Base-by-base conservation (phyloP, 495 filamentous ascomycete species). In the Chaetomidium leptoderma region DNA sequence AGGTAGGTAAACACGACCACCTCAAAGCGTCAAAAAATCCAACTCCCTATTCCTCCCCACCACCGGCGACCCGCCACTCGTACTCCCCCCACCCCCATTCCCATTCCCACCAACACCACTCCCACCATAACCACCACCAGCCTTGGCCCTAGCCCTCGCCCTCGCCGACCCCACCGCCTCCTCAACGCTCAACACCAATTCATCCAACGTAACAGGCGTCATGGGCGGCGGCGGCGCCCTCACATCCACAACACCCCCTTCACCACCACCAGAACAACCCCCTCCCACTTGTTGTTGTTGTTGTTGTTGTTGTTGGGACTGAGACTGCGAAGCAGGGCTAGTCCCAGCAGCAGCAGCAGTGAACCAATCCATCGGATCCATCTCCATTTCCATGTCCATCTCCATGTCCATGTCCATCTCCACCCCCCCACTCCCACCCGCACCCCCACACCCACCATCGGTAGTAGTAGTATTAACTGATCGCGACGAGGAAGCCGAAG, bases 131-230 rank as follows among this genome's bases (percentile, higher is more conserved):
- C 30, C 37, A 27, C 32, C 45, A 43, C 46, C 55, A n/a, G 55
- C 55, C 27, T n/a, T 10, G 14, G 44, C 60, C 55, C 50, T 46
- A 2, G 52, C 60, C 45, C 51, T 46, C 14, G 60, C 60, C 30
- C 60, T 17, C 16, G 60, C 60, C 6, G 35, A 51, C 30, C 52
- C 60, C 14, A 63, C 60, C 36, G 60, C 60, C 55, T 59, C 60
- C 36, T 63, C 60, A 2, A 63, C 60, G 7, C 60, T 63, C 46
- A 46, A 40, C 55, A 55, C 55, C 52, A 63, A 29, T 26, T 63
- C 60, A n/a, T 63, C 60, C 36, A 63, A 30, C 35, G 60, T 63
- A 10, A 63, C 52, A 2, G 60, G 60, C 23, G 56, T 59, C 30
- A 58, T 42, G 1, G 56, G 51, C 42, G 47, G 27, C 33, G 21